Evolutionary conservation across 2,329 filamentous ascomycete species (phyloP).

Genomic region (Colletotrichum siamense): DNA sequence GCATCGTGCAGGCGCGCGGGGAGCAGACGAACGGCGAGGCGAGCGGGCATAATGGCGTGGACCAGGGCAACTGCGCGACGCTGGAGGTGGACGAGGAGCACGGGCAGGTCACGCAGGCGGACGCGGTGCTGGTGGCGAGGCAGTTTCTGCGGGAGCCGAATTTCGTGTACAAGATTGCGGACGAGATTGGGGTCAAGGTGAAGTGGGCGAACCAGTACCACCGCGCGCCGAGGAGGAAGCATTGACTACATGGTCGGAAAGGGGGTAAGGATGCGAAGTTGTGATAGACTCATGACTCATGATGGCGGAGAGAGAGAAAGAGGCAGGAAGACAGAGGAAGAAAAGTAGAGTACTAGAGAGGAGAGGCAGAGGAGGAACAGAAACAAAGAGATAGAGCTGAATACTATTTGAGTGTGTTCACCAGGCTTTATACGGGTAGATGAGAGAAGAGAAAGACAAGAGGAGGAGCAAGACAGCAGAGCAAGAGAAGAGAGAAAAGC

Average conservation of each 20-base stretch:
- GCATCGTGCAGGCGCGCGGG: slow-evolving; percentile 50
- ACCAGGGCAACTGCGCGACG: slow-evolving; percentile 13
- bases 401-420: neutral
- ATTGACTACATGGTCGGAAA: slow-evolving; percentile 10
- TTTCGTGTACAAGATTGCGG: slow-evolving; percentile 75
- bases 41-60: slow-evolving; percentile 33
- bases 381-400: neutral
- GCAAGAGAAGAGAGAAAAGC: no score
- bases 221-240: slow-evolving; percentile 37
- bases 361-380: neutral
- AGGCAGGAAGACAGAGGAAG: neutral
- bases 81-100: slow-evolving; percentile 46
- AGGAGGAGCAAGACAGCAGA: no score
- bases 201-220: slow-evolving; percentile 74
- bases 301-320: neutral
- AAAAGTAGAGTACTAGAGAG: neutral
- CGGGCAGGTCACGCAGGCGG: slow-evolving; percentile 53
- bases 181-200: slow-evolving; percentile 73
- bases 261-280: neutral
- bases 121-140: slow-evolving; percentile 76
- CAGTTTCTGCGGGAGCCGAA: slow-evolving; percentile 85
- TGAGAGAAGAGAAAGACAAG: no score
- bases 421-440: no score
- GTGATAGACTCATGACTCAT: neutral
- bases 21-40: slow-evolving; percentile 33